A percentile compares a stretch with the other conserved stretches of the same genome.
Conservation (phyloP, 257 asterid species). For the Gynochthodes officinalis region DNA sequence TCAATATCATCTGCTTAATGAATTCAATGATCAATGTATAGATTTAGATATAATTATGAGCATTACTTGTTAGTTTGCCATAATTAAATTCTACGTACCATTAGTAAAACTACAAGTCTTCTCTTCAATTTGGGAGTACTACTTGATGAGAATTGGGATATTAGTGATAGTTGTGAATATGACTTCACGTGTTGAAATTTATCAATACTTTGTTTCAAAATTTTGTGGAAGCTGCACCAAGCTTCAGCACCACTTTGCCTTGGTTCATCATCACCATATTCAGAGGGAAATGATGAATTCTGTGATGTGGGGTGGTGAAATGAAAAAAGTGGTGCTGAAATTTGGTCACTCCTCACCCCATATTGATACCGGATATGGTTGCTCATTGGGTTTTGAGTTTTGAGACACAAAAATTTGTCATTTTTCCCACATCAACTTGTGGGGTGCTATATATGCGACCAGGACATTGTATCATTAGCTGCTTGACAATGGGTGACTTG, state of each 20-base stretch:
- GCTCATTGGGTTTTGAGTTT: neutral
- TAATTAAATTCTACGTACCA: no score
- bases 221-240: neutral
- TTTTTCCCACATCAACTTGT: neutral
- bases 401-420: neutral
- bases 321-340: neutral
- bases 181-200: neutral
- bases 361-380: no score
- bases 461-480: slow-evolving; percentile 6
- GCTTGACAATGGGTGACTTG: neutral
- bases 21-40: no score
- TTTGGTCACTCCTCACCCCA: slow-evolving; percentile 1
- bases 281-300: slow-evolving; percentile 8
- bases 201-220: neutral
- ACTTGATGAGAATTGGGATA: neutral
- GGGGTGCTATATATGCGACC: slow-evolving; percentile 3
- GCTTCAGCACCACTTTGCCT: neutral
- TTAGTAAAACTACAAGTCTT: no score
- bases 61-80: no score
- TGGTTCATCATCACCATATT: neutral
- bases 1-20: no score
- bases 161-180: neutral
- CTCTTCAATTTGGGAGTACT: no score
- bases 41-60: no score
- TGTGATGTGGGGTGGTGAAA: slow-evolving; percentile 3